A percentile compares a stretch with the other conserved stretches of the same genome.
phyloP scores from a whole-genome alignment of 495 filamentous ascomycete species.

The Penicillium parvum region DNA sequence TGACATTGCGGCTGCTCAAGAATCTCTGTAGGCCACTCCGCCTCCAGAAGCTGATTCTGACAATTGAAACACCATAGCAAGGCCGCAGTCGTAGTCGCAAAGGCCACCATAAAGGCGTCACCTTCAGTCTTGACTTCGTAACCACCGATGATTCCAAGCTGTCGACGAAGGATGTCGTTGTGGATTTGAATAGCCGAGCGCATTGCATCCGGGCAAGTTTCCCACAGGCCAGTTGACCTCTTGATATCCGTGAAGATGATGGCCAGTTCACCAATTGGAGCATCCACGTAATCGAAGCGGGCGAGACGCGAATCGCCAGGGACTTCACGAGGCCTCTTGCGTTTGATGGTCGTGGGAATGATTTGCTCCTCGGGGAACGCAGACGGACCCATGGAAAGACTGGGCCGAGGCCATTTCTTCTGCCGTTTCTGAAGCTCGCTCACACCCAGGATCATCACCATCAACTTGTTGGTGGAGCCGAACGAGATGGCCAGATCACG shows the following conservation, averaged over 20 bases:
- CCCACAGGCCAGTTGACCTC: slow-evolving; percentile 95
- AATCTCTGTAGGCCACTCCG: slow-evolving; percentile 91
- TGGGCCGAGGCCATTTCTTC: slow-evolving; percentile 65
- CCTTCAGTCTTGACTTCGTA: slow-evolving; percentile 99
- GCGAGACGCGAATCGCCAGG: slow-evolving; percentile 75
- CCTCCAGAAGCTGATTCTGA: slow-evolving; percentile 78
- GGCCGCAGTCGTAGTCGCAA: slow-evolving; percentile 89
- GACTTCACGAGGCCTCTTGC: slow-evolving; percentile 61
- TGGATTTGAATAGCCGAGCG: slow-evolving; percentile 91
- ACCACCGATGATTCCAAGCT: slow-evolving; percentile 87
- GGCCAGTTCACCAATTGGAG: slow-evolving; percentile 81
- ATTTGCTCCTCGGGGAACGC: slow-evolving; percentile 66
- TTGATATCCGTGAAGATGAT: slow-evolving; percentile 99
- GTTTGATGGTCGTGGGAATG: slow-evolving; percentile 54
- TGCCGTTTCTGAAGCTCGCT: slow-evolving; percentile 82
- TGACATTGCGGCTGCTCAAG: slow-evolving; percentile 80
- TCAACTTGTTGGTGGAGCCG: slow-evolving; percentile 87
- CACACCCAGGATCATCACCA: slow-evolving; percentile 97
- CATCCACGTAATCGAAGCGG: slow-evolving; percentile 85
- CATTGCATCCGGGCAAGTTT: slow-evolving; percentile 92
- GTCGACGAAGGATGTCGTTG: slow-evolving; percentile 90
- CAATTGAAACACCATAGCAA: slow-evolving; percentile 95
- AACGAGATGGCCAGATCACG: slow-evolving; percentile 94
- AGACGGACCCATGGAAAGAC: slow-evolving; percentile 76
- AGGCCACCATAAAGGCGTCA: slow-evolving; percentile 99